These are phyloP conservation scores for Pleodorina starrii DNA, from an alignment of 139 green algal species.

Conservation along the genomic window DNA sequence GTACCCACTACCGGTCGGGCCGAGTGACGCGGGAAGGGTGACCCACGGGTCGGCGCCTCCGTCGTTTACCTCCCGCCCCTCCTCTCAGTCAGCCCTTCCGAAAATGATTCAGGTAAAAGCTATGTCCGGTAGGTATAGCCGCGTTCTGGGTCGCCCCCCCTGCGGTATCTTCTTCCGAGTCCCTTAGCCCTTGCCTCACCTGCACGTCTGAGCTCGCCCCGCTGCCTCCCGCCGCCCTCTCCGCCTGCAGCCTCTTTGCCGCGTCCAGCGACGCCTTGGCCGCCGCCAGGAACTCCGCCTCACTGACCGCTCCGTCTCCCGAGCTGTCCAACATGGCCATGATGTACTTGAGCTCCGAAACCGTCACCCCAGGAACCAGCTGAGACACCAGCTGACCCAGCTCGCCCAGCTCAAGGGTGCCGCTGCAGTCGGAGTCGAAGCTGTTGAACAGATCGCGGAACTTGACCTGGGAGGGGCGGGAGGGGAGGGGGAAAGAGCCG, in stretches of 20 bases:
- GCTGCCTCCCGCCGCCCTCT: neutral
- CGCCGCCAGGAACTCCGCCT: slow-evolving; percentile 55
- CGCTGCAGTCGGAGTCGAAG: slow-evolving; percentile 49
- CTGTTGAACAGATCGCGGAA: slow-evolving; percentile 48
- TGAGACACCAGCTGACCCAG: slow-evolving; percentile 44
- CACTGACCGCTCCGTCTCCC: slow-evolving; percentile 46
- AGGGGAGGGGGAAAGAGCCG: neutral
- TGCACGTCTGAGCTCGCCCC: slow-evolving; percentile 2
- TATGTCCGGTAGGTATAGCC: no score
- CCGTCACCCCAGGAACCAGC: slow-evolving; percentile 42
- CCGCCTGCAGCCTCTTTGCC: slow-evolving; percentile 17
- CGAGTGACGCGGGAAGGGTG: no score
- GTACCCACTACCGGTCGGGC: no score
- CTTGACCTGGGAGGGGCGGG: slow-evolving; percentile 6
- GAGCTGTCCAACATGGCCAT: slow-evolving; percentile 56
- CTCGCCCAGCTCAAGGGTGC: slow-evolving; percentile 48
- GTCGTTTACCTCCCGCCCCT: no score
- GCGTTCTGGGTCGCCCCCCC: no score
- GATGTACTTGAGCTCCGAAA: slow-evolving; percentile 52
- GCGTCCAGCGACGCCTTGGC: slow-evolving; percentile 45
- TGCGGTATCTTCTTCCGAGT: no score
- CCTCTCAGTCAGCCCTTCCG: no score
- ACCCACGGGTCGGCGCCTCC: no score
- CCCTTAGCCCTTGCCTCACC: no score
- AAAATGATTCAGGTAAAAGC: no score